Evolutionary conservation across 805 yeast genomes (phyloP).

Genomic region (Wickerhamomyces xylosicus): DNA sequence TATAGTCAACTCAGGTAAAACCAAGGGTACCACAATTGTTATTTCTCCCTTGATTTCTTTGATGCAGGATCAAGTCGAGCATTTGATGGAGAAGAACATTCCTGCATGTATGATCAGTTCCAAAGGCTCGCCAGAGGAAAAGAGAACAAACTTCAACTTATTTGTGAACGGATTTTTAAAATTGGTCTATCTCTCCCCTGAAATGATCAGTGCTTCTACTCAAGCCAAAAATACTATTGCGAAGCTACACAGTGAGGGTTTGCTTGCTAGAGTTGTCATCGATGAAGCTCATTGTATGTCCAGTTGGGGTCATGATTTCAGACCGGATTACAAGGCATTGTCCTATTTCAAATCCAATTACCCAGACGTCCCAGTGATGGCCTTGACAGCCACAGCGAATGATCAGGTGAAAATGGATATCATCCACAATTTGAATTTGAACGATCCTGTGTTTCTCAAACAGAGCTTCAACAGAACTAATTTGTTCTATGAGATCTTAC

Average conservation of each 20-base stretch:
- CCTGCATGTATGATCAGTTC: slow-evolving; percentile 87
- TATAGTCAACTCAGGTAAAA: slow-evolving; percentile 59
- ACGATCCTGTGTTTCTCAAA: slow-evolving; percentile 53
- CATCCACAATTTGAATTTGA: slow-evolving; percentile 60
- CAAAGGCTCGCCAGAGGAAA: slow-evolving; percentile 51
- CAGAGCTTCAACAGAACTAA: slow-evolving; percentile 92
- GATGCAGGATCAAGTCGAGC: slow-evolving; percentile 96
- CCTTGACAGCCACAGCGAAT: slow-evolving; percentile 94
- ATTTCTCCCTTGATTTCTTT: slow-evolving; percentile 90
- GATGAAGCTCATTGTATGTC: slow-evolving; percentile 99
- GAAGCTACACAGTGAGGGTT: slow-evolving; percentile 39
- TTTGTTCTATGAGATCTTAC: slow-evolving; percentile 64
- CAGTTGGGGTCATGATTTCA: slow-evolving; percentile 97
- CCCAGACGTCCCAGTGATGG: slow-evolving; percentile 86
- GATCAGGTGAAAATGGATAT: slow-evolving; percentile 83
- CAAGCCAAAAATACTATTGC: slow-evolving; percentile 57
- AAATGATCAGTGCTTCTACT: slow-evolving; percentile 74
- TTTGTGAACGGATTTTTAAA: slow-evolving; percentile 61
- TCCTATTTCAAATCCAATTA: slow-evolving; percentile 60
- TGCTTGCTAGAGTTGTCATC: slow-evolving; percentile 78
- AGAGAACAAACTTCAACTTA: slow-evolving; percentile 47
- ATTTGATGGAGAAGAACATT: slow-evolving; percentile 54
- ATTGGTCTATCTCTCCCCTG: slow-evolving; percentile 85
- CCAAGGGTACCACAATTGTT: slow-evolving; percentile 81
- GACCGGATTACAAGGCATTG: slow-evolving; percentile 88